Evolutionary conservation across 1,139 yeast species (phyloP), one percentile per base, ranked within the genome.

Genomic region (Yamadazyma triangularis): DNA sequence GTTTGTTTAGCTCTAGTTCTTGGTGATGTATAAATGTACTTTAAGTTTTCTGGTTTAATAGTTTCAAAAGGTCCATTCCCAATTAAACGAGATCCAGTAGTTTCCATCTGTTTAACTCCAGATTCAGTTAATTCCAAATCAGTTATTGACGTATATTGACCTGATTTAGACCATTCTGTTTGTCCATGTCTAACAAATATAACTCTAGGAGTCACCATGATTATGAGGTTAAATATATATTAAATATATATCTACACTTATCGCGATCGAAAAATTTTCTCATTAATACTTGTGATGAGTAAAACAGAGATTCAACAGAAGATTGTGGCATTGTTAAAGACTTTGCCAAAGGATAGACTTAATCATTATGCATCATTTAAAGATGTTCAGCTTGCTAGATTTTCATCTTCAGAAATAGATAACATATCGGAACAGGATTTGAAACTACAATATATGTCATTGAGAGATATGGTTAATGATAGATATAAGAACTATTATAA

Each of bases 91-190:
- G 70, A 59, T 8, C 96, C 96, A 19, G 95, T 84, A 19, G 74
- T 73, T 33, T 62, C 56, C 77, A 87, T 86, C 50, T 87, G 91
- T 29, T 63, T 64, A 7, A 75, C 84, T 29, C 97, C 97, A 45
- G 76, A 81, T 4, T 67, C 70, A 0, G 96, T 87, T 51, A 89
- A 70, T 8, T 79, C 77, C 23, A 89, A 56, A 46, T 89, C 96
- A 1, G 97, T 89, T 30, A 68, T 47, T 2, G 96, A 86, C 5
- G 97, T 89, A 58, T 86, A 81, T 55, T 86, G 95, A 20, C 97
- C 97, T 4, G 88, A 73, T 50, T 82, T 78, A 23, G 96, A 88
- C 97, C 97, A 89, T 57, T 79, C 95, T 3, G 97, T 89, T 61
- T 89, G 96, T 23, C 94, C 87, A 48, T 81, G 89, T 47, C 96